Evolutionary conservation across 1,284 basidiomycete genomes (phyloP), one percentile per base, ranked within the genome.

Genomic region (Moesziomyces parantarcticus): DNA sequence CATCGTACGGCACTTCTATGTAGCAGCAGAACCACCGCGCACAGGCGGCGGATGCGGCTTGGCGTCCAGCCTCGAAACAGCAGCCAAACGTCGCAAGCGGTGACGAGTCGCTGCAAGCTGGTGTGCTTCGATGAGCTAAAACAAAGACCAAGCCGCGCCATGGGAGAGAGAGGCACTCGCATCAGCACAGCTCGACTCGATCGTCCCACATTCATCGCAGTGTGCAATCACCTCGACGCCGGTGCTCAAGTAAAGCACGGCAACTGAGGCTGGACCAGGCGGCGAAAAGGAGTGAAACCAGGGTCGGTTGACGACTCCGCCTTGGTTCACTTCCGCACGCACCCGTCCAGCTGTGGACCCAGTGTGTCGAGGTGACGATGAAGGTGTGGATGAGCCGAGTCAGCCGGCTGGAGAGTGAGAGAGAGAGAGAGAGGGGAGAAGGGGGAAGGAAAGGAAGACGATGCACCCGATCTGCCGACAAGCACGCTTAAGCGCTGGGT

Each of bases 221-320:
- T n/a, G 36, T 18, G 36, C 36, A 39, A 18, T 5, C 36, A 39
- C 36, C 36, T n/a, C 6, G 36, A 18, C 36, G 36, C 36, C 36
- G 14, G 36, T 16, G 1, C 11, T 2, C 1, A 39, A 5, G 18
- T n/a, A 8, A 5, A 18, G 36, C 36, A 29, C 23, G 34, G 51
- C 55, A 55, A 50, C 43, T 61, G 55, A 50, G 65, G 65, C 41
- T 55, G 41, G 44, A 55, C 47, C 51, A 42, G 65, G 65, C 59
- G 65, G 65, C 59, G 40, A 39, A 50, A 21, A 10, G 29, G 53
- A 54, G 25, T 41, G 36, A 10, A 50, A 43, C 48, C 50, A 57
- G 56, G 58, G 63, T 44, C 52, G 69, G 69, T 72, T 72, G 69
- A 72, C 69, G 69, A 72, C 56, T 72, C 69, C 69, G 58, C 63